These are phyloP conservation scores for Trichosporon inkin DNA, from an alignment of 1,284 basidiomycete genomes.

Conservation along the genomic window DNA sequence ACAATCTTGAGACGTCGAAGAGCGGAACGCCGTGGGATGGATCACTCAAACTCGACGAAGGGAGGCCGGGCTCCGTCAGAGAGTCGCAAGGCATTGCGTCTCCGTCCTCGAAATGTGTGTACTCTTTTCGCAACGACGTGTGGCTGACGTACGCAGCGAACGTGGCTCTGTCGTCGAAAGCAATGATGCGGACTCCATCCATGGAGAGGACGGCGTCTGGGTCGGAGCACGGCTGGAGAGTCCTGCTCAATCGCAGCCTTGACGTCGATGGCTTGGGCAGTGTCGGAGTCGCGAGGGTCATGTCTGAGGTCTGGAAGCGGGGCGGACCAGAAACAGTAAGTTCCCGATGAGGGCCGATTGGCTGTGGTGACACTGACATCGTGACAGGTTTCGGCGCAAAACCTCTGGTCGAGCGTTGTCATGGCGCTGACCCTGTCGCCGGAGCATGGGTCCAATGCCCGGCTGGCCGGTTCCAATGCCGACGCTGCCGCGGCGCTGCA, in stretches of 20 bases:
- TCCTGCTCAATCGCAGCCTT: constrained; percentile 35
- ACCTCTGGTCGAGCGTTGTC: constrained; percentile 42
- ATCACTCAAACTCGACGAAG: constrained; percentile 1
- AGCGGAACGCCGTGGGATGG: neutral
- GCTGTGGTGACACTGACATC: neutral
- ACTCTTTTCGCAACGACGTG: neutral
- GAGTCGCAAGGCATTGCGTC: neutral
- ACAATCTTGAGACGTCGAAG: constrained; percentile 2
- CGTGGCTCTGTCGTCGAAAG: constrained; percentile 1
- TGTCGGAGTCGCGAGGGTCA: constrained; percentile 31
- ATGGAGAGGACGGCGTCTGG: constrained; percentile 13
- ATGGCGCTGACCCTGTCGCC: constrained; percentile 32
- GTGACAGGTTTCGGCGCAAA: constrained; percentile 34
- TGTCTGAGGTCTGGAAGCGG: constrained; percentile 44
- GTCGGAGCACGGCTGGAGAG: constrained; percentile 26
- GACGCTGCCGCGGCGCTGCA: constrained; percentile 36
- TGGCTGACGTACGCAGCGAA: constrained; percentile 3
- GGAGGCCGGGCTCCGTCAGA: neutral
- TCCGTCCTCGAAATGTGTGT: neutral
- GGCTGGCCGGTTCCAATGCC: constrained; percentile 29
- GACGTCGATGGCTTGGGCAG: constrained; percentile 44
- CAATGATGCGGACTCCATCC: constrained; percentile 1
- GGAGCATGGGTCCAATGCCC: constrained; percentile 16
- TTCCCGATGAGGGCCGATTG: neutral
- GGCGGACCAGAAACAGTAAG: constrained; percentile 43